phyloP scores from a whole-genome alignment of 2,329 filamentous ascomycete species.

The Raffaelea ambrosiae region DNA sequence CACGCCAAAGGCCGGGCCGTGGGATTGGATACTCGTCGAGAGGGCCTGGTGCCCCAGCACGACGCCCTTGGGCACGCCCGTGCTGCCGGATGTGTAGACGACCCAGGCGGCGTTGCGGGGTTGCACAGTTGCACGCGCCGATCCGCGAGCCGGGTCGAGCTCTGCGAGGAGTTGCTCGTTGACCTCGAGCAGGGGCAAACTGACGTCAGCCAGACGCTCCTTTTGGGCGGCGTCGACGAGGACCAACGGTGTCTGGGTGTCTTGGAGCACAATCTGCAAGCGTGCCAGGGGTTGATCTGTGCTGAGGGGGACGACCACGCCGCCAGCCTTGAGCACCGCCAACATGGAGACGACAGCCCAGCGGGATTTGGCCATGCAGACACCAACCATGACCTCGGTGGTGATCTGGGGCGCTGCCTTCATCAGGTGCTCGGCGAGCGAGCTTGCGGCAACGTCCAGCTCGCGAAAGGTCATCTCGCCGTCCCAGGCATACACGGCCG shows the following conservation, averaged over 20 bases:
- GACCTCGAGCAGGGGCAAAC: too few relatives aligned
- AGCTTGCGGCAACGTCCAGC: conserved; percentile 8
- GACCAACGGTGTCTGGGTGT: neutral
- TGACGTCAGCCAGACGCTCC: neutral
- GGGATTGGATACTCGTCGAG: conserved; percentile 38
- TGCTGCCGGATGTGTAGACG: conserved; percentile 53
- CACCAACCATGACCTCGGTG: conserved; percentile 54
- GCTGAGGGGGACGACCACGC: conserved; percentile 41
- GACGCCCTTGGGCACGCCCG: conserved; percentile 49
- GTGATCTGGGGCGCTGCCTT: conserved; percentile 38
- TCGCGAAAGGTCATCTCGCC: conserved; percentile 20
- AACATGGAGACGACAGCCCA: conserved; percentile 63
- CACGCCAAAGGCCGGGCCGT: conserved; percentile 22
- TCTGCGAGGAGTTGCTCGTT: too few relatives aligned
- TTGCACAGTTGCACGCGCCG: too few relatives aligned
- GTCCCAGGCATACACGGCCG: conserved; percentile 21
- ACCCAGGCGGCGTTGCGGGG: conserved; percentile 44
- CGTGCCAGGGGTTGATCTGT: conserved; percentile 26
- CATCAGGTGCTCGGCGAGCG: conserved; percentile 23
- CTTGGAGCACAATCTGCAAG: conserved; percentile 10
- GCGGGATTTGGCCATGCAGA: conserved; percentile 62
- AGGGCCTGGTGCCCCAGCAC: conserved; percentile 49
- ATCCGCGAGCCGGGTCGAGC: too few relatives aligned
- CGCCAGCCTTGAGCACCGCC: conserved; percentile 48
- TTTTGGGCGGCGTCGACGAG: neutral